Percentiles rank a stretch among this genome's conserved stretches.
Evolutionary conservation across 2,329 filamentous ascomycete species (phyloP).

Genomic region (Dactylellina sp.): DNA sequence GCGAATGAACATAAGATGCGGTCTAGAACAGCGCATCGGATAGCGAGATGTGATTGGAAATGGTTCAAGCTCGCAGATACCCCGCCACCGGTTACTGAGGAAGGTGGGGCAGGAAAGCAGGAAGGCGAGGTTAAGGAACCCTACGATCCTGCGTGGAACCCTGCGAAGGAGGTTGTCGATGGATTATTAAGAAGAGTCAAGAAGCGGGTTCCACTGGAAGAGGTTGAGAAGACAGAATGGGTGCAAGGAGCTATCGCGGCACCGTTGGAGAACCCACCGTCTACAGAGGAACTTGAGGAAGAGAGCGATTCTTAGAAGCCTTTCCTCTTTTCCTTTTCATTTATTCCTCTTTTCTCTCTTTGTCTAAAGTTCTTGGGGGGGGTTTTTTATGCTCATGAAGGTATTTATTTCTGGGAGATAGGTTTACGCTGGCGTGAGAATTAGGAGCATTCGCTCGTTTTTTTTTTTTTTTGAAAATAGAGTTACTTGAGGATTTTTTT

Average conservation of each 20-base stretch:
- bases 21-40: conserved; percentile 89
- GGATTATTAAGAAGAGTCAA: conserved; percentile 84
- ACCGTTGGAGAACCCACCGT: conserved; percentile 48
- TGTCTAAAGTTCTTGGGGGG: conserved; percentile 7
- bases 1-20: conserved; percentile 80
- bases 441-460: conserved; percentile 37
- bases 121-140: conserved; percentile 66
- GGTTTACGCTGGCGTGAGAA: conserved; percentile 38
- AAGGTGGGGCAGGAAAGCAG: conserved; percentile 75
- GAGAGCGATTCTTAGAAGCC: conserved; percentile 16
- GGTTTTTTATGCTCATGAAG: conserved; percentile 3
- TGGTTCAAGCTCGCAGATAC: conserved; percentile 74
- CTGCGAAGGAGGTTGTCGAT: conserved; percentile 84
- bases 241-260: conserved; percentile 76
- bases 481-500: not conserved
- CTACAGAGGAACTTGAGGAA: conserved; percentile 52
- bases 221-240: conserved; percentile 80
- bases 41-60: conserved; percentile 93
- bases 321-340: not conserved
- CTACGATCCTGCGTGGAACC: conserved; percentile 74
- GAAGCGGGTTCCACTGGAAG: conserved; percentile 79
- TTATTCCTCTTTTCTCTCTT: conserved; percentile 8
- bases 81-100: conserved; percentile 67
- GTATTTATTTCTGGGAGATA: conserved; percentile 14
- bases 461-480: conserved; percentile 2